Percentiles rank a stretch among this genome's conserved stretches.
These are phyloP conservation scores for Chytriomyces sp. DNA, from an alignment of 192 early-diverging fungal species.

Conservation along the genomic window DNA sequence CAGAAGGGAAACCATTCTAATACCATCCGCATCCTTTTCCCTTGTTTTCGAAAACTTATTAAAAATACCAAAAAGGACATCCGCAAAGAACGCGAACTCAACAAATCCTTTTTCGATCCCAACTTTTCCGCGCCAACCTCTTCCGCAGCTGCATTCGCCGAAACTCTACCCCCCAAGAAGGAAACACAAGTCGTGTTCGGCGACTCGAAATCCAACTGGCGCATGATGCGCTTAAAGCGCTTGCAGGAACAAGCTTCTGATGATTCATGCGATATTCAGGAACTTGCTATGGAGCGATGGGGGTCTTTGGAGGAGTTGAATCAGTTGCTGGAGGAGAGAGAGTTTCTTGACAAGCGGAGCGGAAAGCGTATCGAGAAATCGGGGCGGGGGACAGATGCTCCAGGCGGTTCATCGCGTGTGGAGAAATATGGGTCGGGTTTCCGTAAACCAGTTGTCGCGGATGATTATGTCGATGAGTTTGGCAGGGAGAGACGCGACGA, in stretches of 20 bases:
- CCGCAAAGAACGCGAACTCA: constrained; percentile 45
- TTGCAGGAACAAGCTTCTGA: constrained; percentile 72
- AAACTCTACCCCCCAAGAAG: background rate
- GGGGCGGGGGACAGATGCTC: background rate
- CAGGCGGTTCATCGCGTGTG: background rate
- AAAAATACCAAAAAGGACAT: constrained; percentile 22
- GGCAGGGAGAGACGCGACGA: constrained; percentile 23
- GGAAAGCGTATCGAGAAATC: background rate
- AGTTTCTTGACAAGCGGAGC: constrained; percentile 57
- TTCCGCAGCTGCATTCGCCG: no score
- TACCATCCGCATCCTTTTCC: background rate
- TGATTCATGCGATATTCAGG: constrained; percentile 61
- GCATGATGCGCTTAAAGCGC: constrained; percentile 79
- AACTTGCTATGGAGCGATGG: constrained; percentile 75
- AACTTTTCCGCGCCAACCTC: constrained; percentile 12
- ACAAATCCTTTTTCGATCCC: constrained; percentile 43
- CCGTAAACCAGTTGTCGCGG: constrained; percentile 21
- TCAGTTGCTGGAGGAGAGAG: constrained; percentile 68
- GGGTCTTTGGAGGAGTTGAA: constrained; percentile 73
- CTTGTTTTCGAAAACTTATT: background rate
- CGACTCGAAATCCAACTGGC: constrained; percentile 64
- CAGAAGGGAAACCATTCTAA: background rate
- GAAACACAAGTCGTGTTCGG: constrained; percentile 45
- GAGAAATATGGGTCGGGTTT: constrained; percentile 19
- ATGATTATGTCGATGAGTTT: constrained; percentile 39